Conservation (phyloP, 768 basidiomycete genomes). For the Rhizopogon rudus region DNA sequence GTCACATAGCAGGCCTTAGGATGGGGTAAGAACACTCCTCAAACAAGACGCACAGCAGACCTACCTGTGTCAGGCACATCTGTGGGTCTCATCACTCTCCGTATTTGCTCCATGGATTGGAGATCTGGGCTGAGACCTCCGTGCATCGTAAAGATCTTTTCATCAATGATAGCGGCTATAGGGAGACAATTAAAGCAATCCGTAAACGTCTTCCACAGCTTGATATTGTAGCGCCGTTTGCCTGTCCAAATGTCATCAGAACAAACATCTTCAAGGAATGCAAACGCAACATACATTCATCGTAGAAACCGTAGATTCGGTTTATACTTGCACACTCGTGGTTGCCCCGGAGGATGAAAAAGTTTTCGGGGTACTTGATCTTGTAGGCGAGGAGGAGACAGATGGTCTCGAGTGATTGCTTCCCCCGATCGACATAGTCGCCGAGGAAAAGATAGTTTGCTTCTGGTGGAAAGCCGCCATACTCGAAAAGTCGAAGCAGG, state of each 20-base stretch:
- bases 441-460: slow-evolving; percentile 99
- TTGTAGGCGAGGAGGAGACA: slow-evolving; percentile 99
- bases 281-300: slow-evolving; percentile 75
- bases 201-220: slow-evolving; percentile 99
- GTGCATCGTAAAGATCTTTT: slow-evolving; percentile 99
- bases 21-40: neutral
- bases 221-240: slow-evolving; percentile 99
- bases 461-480: slow-evolving; percentile 99
- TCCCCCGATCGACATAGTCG: slow-evolving; percentile 99
- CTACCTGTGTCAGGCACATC: slow-evolving; percentile 97
- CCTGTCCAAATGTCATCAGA: slow-evolving; percentile 43
- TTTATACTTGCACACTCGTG: slow-evolving; percentile 99
- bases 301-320: slow-evolving; percentile 99
- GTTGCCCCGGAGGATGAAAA: slow-evolving; percentile 98
- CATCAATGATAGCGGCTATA: slow-evolving; percentile 99
- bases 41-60: slow-evolving; percentile 14
- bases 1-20: slow-evolving; percentile 85
- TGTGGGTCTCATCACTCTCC: slow-evolving; percentile 97
- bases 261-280: neutral
- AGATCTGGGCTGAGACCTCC: slow-evolving; percentile 96
- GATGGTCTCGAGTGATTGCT: slow-evolving; percentile 99
- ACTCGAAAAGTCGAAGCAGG: slow-evolving; percentile 95
- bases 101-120: slow-evolving; percentile 99
- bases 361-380: slow-evolving; percentile 99
- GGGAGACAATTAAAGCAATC: slow-evolving; percentile 99